Evolutionary conservation across 2,329 filamentous ascomycete genomes (phyloP), one percentile per base, ranked within the genome.

Genomic region (Thielaviopsis euricoi): DNA sequence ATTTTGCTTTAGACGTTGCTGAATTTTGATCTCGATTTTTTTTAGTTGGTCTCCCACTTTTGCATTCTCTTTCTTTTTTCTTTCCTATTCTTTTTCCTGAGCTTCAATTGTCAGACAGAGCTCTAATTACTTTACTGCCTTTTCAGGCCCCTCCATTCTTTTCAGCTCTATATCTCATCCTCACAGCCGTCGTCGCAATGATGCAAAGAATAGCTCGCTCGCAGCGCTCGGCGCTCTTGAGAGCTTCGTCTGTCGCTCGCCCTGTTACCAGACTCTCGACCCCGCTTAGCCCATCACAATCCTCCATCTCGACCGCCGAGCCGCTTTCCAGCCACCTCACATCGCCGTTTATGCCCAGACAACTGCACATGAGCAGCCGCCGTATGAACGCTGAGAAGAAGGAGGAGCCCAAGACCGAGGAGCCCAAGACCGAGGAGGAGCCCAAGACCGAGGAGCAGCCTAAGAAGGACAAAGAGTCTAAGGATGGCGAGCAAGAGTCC

Each of bases 221-320:
- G 17, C 55, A 51, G 33, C 48, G 56, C 37, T 29, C 48, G 13
- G 50, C 55, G 52, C 43, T 62, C n/a, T 53, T 25, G 6, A 59
- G 53, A 55, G 57, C 58, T 52, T 26, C 55, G 25, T 55, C 65
- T 7, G 6, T 48, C 37, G 49, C 67, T 53, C 63, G 66, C 61
- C 68, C 71, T 57, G 65, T 70, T 62, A 69, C 72, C 67, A 74
- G 71, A 69, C 72, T 73, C 56, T 74, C 75, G 58, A 73, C 74
- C 22, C 75, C 74, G 63, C 69, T 71, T 65, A 72, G 75, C 69
- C 71, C 78, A 74, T 67, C 67, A 52, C 64, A 69, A 59, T 71
- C 10, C 66, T 75, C 21, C 22, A 37, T 64, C 67, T 69, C 66
- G 48, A 69, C 67, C 62, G 69, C 62, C 63, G 67, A 67, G 59